These are phyloP conservation scores for Pseudopyricularia javanii DNA, from an alignment of 2,329 filamentous ascomycete genomes.

Conservation along the genomic window DNA sequence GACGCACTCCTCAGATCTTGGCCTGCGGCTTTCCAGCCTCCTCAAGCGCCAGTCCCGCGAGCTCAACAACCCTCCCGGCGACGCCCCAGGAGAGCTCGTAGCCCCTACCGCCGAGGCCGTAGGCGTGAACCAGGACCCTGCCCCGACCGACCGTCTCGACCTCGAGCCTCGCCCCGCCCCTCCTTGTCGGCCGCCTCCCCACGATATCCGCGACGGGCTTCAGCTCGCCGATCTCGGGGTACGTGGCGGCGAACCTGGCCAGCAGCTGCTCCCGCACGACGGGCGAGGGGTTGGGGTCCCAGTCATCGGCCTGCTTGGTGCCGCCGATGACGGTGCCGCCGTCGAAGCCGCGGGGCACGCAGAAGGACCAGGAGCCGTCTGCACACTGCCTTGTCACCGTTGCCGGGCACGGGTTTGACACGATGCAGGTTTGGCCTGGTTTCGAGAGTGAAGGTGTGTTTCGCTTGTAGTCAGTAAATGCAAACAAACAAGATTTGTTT, in stretches of 20 bases:
- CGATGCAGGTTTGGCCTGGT: conserved; percentile 32
- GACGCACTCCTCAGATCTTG: neutral
- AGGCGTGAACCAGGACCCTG: conserved; percentile 35
- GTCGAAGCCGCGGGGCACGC: conserved; percentile 46
- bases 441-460: neutral
- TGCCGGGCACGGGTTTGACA: conserved; percentile 22
- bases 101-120: conserved; percentile 48
- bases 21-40: neutral
- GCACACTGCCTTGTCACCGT: conserved; percentile 47
- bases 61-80: conserved; percentile 31
- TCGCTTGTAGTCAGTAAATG: neutral
- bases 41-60: conserved; percentile 16
- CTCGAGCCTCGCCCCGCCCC: conserved; percentile 39
- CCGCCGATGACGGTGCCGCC: conserved; percentile 56
- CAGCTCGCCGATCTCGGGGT: conserved; percentile 14
- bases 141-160: conserved; percentile 22
- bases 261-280: conserved; percentile 36
- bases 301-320: conserved; percentile 49
- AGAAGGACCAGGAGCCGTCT: conserved; percentile 52
- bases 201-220: conserved; percentile 23
- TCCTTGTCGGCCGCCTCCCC: conserved; percentile 29
- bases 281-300: conserved; percentile 33
- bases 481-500: neutral
- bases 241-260: conserved; percentile 18
- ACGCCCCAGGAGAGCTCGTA: conserved; percentile 51